Percentiles rank a stretch among this genome's conserved stretches.
Evolutionary conservation across 768 basidiomycete species (phyloP).

Genomic region (Hirschioporus abietinus): DNA sequence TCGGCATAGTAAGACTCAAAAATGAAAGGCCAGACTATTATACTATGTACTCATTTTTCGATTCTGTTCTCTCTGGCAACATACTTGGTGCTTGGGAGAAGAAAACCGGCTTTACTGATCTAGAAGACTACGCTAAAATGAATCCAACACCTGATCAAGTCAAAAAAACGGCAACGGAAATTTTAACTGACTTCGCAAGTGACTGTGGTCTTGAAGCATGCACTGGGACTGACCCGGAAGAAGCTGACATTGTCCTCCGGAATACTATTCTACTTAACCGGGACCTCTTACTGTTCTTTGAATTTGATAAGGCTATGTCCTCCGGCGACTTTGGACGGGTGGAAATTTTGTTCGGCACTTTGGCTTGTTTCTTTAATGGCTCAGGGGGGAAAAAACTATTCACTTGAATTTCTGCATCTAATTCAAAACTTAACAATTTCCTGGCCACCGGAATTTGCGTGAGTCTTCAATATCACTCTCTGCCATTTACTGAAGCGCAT

Average conservation of each 20-base stretch:
- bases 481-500: neutral
- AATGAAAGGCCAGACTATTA: neutral
- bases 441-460: neutral
- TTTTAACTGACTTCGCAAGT: neutral
- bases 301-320: neutral
- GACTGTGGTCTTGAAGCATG: neutral
- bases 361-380: neutral
- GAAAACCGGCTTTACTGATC: neutral
- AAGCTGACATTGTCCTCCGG: neutral
- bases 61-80: neutral
- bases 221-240: neutral
- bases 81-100: neutral
- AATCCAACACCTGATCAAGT: neutral
- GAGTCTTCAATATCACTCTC: neutral
- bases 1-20: neutral
- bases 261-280: constrained; percentile 4
- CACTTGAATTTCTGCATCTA: neutral
- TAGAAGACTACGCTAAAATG: neutral
- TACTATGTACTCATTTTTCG: neutral
- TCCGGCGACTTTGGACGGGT: constrained; percentile 3
- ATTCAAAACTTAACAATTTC: neutral
- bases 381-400: neutral
- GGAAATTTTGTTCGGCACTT: neutral
- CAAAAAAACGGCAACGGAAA: neutral
- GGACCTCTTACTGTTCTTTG: constrained; percentile 3